Conservation (phyloP, 768 basidiomycete species). For the Saitozyma sp. region DNA sequence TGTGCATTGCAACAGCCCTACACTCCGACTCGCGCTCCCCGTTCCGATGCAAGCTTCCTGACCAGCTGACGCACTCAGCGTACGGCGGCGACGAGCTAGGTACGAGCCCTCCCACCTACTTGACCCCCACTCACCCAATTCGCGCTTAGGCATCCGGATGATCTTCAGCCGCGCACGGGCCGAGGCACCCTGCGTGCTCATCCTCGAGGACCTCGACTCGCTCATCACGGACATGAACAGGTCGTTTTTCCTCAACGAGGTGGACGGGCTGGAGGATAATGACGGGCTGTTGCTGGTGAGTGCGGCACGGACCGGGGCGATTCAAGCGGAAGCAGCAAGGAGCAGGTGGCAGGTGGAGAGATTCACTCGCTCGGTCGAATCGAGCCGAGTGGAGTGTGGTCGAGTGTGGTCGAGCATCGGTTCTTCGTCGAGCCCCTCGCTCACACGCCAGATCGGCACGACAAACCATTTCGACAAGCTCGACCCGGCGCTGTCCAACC, state of each 20-base stretch:
- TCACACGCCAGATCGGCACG: conserved; percentile 33
- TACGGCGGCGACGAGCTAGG: conserved; percentile 23
- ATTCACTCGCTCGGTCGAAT: not conserved
- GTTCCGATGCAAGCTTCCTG: too few species aligned
- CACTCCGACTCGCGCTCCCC: too few species aligned
- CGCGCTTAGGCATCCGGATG: conserved; percentile 58
- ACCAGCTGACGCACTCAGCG: not conserved
- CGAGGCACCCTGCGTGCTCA: conserved; percentile 53
- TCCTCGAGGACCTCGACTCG: conserved; percentile 72
- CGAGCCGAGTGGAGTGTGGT: not conserved
- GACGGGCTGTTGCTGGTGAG: conserved; percentile 72
- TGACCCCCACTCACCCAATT: too few species aligned
- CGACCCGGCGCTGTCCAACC: conserved; percentile 71
- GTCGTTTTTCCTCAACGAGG: conserved; percentile 83
- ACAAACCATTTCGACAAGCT: conserved; percentile 82
- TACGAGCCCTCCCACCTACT: conserved; percentile 4
- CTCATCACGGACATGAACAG: conserved; percentile 75
- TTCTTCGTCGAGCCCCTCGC: too few species aligned
- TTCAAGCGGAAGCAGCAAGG: not conserved
- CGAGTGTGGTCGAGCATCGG: not conserved
- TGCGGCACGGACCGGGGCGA: not conserved
- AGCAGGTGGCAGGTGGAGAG: not conserved
- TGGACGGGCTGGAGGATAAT: conserved; percentile 74
- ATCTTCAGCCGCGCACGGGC: conserved; percentile 73
- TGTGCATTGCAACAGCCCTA: too few species aligned